Conservation (phyloP, 2,329 filamentous ascomycete genomes). For the Colletotrichum lupini region DNA sequence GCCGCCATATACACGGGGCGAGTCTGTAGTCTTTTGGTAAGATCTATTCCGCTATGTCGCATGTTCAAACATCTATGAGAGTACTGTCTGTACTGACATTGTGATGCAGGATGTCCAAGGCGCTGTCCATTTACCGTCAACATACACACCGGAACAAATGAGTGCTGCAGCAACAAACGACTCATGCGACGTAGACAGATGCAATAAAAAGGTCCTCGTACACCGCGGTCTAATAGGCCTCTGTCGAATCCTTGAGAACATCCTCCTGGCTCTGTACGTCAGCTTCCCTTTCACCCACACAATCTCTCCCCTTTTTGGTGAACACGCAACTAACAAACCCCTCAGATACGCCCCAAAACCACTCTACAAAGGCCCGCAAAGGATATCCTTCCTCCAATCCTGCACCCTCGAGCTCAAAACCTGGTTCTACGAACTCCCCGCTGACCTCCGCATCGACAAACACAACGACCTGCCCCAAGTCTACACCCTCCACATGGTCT, state of each 20-base stretch:
- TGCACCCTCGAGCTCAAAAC: constrained; percentile 46
- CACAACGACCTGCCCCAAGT: constrained; percentile 41
- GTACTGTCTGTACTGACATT: neutral
- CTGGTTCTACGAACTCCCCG: constrained; percentile 48
- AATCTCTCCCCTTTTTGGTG: too few relatives aligned
- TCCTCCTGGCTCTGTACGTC: constrained; percentile 44
- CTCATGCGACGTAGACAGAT: neutral
- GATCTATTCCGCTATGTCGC: neutral
- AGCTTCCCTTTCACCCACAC: too few relatives aligned
- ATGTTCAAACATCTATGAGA: neutral
- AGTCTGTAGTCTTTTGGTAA: constrained; percentile 49
- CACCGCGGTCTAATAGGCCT: constrained; percentile 42
- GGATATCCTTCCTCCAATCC: constrained; percentile 43
- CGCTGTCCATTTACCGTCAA: constrained; percentile 42
- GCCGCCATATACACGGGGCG: constrained; percentile 48
- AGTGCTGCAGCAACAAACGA: neutral
- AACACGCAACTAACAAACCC: neutral
- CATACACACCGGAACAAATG: constrained; percentile 10
- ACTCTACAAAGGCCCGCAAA: constrained; percentile 35
- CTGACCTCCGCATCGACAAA: constrained; percentile 43
- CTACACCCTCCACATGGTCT: constrained; percentile 48
- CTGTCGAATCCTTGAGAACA: constrained; percentile 46
- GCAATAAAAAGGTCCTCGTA: constrained; percentile 26
- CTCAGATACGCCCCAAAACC: constrained; percentile 46
- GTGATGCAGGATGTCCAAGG: constrained; percentile 43